phyloP scores from a whole-genome alignment of 495 filamentous ascomycete genomes.

The Neurospora sp. region DNA sequence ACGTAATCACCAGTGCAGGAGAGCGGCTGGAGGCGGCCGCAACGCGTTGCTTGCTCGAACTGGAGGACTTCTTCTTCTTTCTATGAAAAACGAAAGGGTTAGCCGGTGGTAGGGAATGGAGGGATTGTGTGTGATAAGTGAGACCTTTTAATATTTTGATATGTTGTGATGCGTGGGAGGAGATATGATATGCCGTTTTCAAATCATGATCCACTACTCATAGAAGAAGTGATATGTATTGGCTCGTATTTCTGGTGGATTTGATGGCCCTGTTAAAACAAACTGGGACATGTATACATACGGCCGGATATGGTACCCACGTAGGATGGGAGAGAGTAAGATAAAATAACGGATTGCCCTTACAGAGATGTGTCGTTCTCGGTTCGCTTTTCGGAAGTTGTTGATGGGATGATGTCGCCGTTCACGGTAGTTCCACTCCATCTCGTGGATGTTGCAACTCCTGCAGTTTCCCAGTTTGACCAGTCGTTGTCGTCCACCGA shows the following conservation, averaged over 20 bases:
- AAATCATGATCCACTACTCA: background rate
- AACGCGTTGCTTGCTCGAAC: background rate
- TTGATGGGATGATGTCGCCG: slow-evolving; percentile 29
- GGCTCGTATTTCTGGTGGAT: background rate
- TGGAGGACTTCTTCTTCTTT: background rate
- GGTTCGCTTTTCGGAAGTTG: slow-evolving; percentile 27
- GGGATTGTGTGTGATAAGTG: background rate
- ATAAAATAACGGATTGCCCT: slow-evolving; percentile 10
- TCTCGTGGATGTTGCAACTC: slow-evolving; percentile 32
- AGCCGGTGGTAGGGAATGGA: background rate
- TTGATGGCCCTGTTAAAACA: background rate
- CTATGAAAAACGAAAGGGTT: background rate
- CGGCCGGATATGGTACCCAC: background rate
- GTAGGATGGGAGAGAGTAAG: background rate
- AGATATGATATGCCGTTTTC: background rate
- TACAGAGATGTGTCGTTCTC: slow-evolving; percentile 33
- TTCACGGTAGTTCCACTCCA: slow-evolving; percentile 42
- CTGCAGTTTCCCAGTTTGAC: slow-evolving; percentile 60
- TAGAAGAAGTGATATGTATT: slow-evolving; percentile 1
- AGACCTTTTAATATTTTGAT: background rate
- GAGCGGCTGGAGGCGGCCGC: background rate
- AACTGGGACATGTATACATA: background rate
- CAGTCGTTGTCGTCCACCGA: slow-evolving; percentile 58
- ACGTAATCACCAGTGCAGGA: background rate
- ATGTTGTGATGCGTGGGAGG: background rate